phyloP scores from a whole-genome alignment of 371 early-diverging fungal genomes.

The Globomyces sp. region DNA sequence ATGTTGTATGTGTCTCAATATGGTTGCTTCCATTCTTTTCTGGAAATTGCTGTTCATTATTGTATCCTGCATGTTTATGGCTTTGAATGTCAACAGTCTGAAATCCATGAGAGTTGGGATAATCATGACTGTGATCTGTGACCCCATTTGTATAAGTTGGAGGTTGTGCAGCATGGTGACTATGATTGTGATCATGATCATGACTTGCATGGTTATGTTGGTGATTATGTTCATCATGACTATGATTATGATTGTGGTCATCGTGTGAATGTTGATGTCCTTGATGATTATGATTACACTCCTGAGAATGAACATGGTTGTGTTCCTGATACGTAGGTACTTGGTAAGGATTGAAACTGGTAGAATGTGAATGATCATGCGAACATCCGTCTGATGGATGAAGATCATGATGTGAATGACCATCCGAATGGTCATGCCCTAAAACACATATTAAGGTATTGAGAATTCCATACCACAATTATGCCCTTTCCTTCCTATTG shows the following conservation, averaged over 20 bases:
- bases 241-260: constrained; percentile 34
- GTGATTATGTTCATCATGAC: constrained; percentile 29
- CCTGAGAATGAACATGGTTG: constrained; percentile 28
- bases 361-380: constrained; percentile 22
- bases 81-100: too few species aligned
- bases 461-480: constrained; percentile 14
- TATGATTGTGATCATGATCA: too few species aligned
- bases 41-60: too few species aligned
- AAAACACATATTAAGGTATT: too few species aligned
- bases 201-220: too few species aligned
- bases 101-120: too few species aligned
- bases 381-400: constrained; percentile 26
- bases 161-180: too few species aligned
- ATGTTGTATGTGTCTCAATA: too few species aligned
- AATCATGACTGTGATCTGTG: too few species aligned
- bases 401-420: constrained; percentile 45
- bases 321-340: constrained; percentile 2
- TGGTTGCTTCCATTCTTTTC: too few species aligned
- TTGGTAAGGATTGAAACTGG: background rate
- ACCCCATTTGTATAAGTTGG: too few species aligned
- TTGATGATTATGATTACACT: constrained; percentile 40
- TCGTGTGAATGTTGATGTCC: constrained; percentile 44
- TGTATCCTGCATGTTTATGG: too few species aligned
- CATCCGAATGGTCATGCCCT: constrained; percentile 36
- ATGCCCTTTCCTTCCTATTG: constrained; percentile 32